Evolutionary conservation across 345 rosid genomes (phyloP).

Genomic region (Viola odorata): DNA sequence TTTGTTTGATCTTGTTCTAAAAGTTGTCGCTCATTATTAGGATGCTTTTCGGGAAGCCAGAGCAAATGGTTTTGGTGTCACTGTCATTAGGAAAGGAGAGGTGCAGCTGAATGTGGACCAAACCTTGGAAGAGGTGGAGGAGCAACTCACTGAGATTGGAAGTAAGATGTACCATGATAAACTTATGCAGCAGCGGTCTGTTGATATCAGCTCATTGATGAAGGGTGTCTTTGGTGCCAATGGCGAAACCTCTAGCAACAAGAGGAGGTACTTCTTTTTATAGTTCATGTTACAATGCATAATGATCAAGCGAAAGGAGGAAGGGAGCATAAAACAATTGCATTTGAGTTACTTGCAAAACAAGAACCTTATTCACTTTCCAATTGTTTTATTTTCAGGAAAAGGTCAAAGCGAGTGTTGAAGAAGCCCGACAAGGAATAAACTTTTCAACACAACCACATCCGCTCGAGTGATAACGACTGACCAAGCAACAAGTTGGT

Average conservation of each 20-base stretch:
- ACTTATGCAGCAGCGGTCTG: conserved; percentile 68
- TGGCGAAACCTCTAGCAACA: conserved; percentile 18
- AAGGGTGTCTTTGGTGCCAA: conserved; percentile 56
- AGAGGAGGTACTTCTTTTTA: conserved; percentile 26
- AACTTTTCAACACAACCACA: conserved; percentile 1
- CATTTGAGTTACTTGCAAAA: background rate
- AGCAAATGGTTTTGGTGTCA: conserved; percentile 73
- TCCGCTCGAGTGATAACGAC: too few relatives aligned
- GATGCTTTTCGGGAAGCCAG: conserved; percentile 85
- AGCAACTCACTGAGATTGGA: conserved; percentile 66
- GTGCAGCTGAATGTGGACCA: conserved; percentile 71
- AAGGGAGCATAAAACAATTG: conserved; percentile 2
- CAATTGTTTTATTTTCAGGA: conserved; percentile 20
- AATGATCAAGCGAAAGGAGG: background rate
- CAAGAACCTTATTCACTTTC: background rate
- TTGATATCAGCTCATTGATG: conserved; percentile 73
- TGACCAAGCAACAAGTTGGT: too few relatives aligned
- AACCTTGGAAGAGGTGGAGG: conserved; percentile 77
- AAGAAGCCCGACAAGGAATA: conserved; percentile 29
- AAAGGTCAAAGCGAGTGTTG: conserved; percentile 26
- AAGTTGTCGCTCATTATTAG: conserved; percentile 27
- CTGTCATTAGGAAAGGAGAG: conserved; percentile 74
- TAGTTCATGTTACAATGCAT: background rate
- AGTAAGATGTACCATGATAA: conserved; percentile 80
- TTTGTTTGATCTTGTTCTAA: background rate